Evolutionary conservation across 495 filamentous ascomycete species (phyloP), one percentile per base, ranked within the genome.

Genomic region (Hypoxylon cercidicola): DNA sequence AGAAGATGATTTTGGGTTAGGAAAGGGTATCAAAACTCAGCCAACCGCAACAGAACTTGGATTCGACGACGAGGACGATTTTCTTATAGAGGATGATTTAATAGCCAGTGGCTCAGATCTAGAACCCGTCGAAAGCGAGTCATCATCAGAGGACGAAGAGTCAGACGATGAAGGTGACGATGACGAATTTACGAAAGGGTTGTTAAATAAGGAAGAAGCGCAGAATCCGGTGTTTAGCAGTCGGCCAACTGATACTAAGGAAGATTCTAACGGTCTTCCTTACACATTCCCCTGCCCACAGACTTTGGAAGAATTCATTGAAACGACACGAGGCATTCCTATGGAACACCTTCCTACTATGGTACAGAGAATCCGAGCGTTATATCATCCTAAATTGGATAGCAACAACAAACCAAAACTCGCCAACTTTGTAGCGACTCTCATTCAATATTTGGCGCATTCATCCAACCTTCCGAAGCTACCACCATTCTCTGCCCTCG

Each of bases 11-110:
- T 87, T 83, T 62, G 84, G 83, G 1, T 72, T 88, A 11, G 85
- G 86, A 11, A 68, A 74, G 20, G 85, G 85, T 23, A 82, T 87
- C 50, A 80, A 74, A 70, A 79, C 73, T 32, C 74, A 72, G 56
- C 79, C 72, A 20, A 79, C 71, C 5, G 81, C 73, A 19, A 74
- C 76, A 12, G 81, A 86, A 61, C 70, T 87, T 20, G 77, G 82
- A 23, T 87, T 93, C 28, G 92, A 96, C 62, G 93, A 97, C 64
- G 93, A 97, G 72, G 93, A 97, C 70, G 91, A 97, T 59, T 97
- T 97, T 65, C 55, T 92, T 8, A 88, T 97, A 54, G 94, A 97
- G 58, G 91, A 95, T 55, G 88, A 97, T 50, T 83, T 97, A 1
- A 83, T 97, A 46, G 86, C 87, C 0, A 88, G 82, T 55, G 88